Conservation (phyloP, 2,329 filamentous ascomycete species). For the Botrytis fragariae region DNA sequence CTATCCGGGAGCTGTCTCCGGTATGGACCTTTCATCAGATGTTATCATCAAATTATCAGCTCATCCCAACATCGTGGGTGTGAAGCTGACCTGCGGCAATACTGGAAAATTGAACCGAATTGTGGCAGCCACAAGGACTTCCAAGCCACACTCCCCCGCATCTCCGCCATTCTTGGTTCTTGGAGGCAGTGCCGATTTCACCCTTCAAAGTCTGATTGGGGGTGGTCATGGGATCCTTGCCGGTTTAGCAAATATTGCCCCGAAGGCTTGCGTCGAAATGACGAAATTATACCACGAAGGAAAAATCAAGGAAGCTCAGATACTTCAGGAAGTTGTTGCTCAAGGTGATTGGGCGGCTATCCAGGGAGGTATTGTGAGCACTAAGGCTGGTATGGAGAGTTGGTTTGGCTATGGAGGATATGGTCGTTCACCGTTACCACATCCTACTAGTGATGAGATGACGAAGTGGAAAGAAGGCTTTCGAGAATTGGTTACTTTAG, state of each 20-base stretch:
- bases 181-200: conserved; percentile 73
- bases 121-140: conserved; percentile 55
- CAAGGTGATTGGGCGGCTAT: conserved; percentile 69
- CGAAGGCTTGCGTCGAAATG: conserved; percentile 61
- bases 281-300: conserved; percentile 60
- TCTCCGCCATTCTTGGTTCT: conserved; percentile 62
- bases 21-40: conserved; percentile 87
- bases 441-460: conserved; percentile 49
- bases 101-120: conserved; percentile 58
- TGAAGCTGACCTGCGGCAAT: conserved; percentile 91
- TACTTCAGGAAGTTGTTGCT: conserved; percentile 62
- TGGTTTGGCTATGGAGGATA: conserved; percentile 63
- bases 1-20: conserved; percentile 83
- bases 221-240: conserved; percentile 71
- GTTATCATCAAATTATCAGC: conserved; percentile 74
- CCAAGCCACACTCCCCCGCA: conserved; percentile 41
- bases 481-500: conserved; percentile 50
- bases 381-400: conserved; percentile 62
- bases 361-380: conserved; percentile 65
- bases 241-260: conserved; percentile 69
- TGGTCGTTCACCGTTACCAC: conserved; percentile 50
- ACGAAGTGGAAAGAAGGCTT: conserved; percentile 56
- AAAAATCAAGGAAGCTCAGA: conserved; percentile 56
- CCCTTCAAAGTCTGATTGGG: conserved; percentile 65
- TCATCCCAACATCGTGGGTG: conserved; percentile 82